Evolutionary conservation across 2,329 filamentous ascomycete genomes (phyloP), one percentile per base, ranked within the genome.

Genomic region (Trichoderma guizhouense): DNA sequence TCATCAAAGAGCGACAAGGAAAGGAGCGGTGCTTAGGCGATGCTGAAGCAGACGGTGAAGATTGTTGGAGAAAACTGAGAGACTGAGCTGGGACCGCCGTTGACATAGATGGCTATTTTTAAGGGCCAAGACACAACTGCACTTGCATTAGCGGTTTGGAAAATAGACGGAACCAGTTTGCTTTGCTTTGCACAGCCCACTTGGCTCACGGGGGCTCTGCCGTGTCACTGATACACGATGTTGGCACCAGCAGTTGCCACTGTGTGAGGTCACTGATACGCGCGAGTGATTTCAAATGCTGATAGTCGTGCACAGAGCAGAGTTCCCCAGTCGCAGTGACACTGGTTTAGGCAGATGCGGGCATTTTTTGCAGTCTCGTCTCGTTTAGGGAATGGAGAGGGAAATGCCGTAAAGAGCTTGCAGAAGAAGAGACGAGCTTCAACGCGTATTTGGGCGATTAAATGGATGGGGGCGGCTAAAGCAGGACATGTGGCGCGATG

Each of bases 401-500:
- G 43, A 51, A 51, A 51, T 51, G 43, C 43, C n/a, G 43, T 26
- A 26, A 28, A 32, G 32, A 14, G 63, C 43, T 32, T 55, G 51
- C 63, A 51, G 32, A 61, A 36, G 30, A 24, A 24, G 18, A 24
- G 21, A 61, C n/a, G 32, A 61, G 32, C 15, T 63, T 47, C 43
- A 30, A 47, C 55, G 55, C 53, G 18, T 47, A 24, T 14, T 58
- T 67, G 34, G 64, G 43, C 30, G 64, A 53, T 36, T 60, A 43
- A 47, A 39, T 39, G 36, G 36, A 39, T 39, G 36, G 36, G 36
- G 36, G 36, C 36, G 57, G 66, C 66, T 69, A 69, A 69, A 69
- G 66, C 66, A 69, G 66, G 57, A 61, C 55, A 36, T 61, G 66
- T 69, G 66, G 66, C 66, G 66, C 66, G 36, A 69, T n/a, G n/a